These are phyloP conservation scores for Rhinocladiella similis DNA, from an alignment of 2,329 filamentous ascomycete species.

Conservation along the genomic window DNA sequence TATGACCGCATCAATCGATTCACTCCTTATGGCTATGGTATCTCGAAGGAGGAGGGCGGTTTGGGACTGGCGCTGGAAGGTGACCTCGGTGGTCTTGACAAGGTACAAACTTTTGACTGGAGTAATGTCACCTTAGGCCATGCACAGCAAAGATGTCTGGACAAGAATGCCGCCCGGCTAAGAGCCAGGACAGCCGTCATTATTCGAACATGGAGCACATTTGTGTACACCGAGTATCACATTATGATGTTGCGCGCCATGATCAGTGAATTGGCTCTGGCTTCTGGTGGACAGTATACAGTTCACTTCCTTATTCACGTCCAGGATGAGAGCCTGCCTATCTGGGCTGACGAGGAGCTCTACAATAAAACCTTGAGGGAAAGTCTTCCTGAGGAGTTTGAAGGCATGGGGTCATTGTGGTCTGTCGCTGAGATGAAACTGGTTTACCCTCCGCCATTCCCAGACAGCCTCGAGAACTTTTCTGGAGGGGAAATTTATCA, in stretches of 20 bases:
- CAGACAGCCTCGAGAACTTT: constrained; percentile 31
- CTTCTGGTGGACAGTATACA: constrained; percentile 73
- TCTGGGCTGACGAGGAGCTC: constrained; percentile 69
- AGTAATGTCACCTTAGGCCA: constrained; percentile 67
- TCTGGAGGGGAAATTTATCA: constrained; percentile 30
- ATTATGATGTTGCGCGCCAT: constrained; percentile 29
- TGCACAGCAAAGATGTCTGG: constrained; percentile 66
- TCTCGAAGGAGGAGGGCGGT: constrained; percentile 30
- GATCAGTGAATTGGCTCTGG: constrained; percentile 55
- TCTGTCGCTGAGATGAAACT: constrained; percentile 28
- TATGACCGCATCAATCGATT: constrained; percentile 70
- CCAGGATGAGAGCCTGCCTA: constrained; percentile 69
- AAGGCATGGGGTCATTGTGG: constrained; percentile 38
- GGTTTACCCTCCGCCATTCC: constrained; percentile 30
- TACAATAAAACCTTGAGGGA: constrained; percentile 57
- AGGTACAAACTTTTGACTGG: constrained; percentile 50
- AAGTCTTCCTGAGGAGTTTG: constrained; percentile 36
- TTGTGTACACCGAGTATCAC: constrained; percentile 24
- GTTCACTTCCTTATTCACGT: constrained; percentile 79
- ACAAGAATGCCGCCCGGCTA: constrained; percentile 60
- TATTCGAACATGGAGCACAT: constrained; percentile 29
- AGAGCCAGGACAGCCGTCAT: constrained; percentile 25
- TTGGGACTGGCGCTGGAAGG: constrained; percentile 20
- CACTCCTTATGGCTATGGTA: constrained; percentile 51
- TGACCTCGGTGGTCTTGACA: constrained; percentile 18